Evolutionary conservation across 2,329 filamentous ascomycete genomes (phyloP).

Genomic region (Dactylellina cionopaga): DNA sequence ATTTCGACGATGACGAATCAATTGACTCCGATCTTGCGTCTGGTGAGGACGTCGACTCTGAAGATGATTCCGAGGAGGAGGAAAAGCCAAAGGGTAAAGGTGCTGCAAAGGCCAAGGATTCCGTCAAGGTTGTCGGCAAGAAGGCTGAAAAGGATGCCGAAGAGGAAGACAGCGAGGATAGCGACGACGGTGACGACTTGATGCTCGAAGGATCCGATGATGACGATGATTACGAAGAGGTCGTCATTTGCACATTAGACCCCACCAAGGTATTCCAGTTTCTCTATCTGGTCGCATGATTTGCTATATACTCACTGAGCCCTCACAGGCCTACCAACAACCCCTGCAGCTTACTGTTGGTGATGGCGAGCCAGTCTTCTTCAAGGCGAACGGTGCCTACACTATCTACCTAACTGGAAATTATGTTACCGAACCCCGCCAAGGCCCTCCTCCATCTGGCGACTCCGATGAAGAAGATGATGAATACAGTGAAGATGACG

Average conservation of each 20-base stretch:
- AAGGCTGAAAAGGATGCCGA: slow-evolving; percentile 71
- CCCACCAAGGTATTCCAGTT: slow-evolving; percentile 85
- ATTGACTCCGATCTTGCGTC: slow-evolving; percentile 70
- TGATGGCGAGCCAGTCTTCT: slow-evolving; percentile 89
- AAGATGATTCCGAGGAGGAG: slow-evolving; percentile 71
- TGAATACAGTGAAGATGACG: slow-evolving; percentile 67
- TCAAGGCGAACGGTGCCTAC: slow-evolving; percentile 89
- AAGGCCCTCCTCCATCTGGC: slow-evolving; percentile 64
- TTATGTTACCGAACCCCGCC: slow-evolving; percentile 75
- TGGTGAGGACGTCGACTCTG: slow-evolving; percentile 64
- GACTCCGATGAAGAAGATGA: slow-evolving; percentile 72
- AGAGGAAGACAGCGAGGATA: slow-evolving; percentile 72
- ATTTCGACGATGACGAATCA: slow-evolving; percentile 70
- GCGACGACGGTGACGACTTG: slow-evolving; percentile 66
- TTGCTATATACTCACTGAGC: too few relatives aligned
- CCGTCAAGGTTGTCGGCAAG: slow-evolving; percentile 65
- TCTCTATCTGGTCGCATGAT: too few relatives aligned
- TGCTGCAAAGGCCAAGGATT: slow-evolving; percentile 77
- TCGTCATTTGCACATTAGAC: slow-evolving; percentile 94
- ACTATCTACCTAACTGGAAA: slow-evolving; percentile 93
- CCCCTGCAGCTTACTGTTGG: slow-evolving; percentile 90
- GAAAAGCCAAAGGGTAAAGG: slow-evolving; percentile 81
- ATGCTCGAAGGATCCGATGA: too few relatives aligned
- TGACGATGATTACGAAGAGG: slow-evolving; percentile 76
- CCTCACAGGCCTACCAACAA: slow-evolving; percentile 94